Evolutionary conservation across 2,329 filamentous ascomycete genomes (phyloP).

Genomic region (Talaromyces amestolkiae): DNA sequence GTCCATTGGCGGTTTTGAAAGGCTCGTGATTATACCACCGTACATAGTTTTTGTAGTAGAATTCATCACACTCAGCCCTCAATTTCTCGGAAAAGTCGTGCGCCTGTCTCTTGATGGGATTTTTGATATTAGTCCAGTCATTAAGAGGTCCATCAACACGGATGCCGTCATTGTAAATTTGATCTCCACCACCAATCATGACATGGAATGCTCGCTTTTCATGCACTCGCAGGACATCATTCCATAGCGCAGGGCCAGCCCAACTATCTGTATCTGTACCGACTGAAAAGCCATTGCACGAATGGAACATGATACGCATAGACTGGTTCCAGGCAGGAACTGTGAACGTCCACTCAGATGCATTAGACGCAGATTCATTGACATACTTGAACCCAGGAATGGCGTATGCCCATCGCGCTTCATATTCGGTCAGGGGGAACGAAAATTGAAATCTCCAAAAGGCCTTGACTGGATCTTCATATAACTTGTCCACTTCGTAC

Average conservation of each 20-base stretch:
- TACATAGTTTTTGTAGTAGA: conserved; percentile 62
- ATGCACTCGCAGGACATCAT: conserved; percentile 62
- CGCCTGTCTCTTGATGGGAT: conserved; percentile 59
- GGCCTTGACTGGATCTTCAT: conserved; percentile 57
- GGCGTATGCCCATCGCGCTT: conserved; percentile 76
- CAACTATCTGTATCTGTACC: conserved; percentile 63
- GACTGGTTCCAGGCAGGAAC: conserved; percentile 61
- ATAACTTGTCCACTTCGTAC: conserved; percentile 55
- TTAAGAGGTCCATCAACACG: conserved; percentile 78
- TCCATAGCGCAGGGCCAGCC: conserved; percentile 62
- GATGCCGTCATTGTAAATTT: conserved; percentile 76
- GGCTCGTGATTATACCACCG: conserved; percentile 68
- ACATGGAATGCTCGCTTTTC: conserved; percentile 60
- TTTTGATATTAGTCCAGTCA: conserved; percentile 60
- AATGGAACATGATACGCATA: conserved; percentile 69
- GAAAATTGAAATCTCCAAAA: conserved; percentile 60
- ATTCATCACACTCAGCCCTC: conserved; percentile 59
- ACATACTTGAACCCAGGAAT: conserved; percentile 65
- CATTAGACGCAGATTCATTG: conserved; percentile 54
- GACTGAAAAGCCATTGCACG: conserved; percentile 67
- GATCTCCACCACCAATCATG: conserved; percentile 88
- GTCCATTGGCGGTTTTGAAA: conserved; percentile 59
- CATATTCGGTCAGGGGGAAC: conserved; percentile 67
- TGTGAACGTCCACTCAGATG: conserved; percentile 52
- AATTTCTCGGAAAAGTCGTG: conserved; percentile 65